Evolutionary conservation across 352 stramenopile species (phyloP).

Genomic region (Achlya hypogyna): DNA sequence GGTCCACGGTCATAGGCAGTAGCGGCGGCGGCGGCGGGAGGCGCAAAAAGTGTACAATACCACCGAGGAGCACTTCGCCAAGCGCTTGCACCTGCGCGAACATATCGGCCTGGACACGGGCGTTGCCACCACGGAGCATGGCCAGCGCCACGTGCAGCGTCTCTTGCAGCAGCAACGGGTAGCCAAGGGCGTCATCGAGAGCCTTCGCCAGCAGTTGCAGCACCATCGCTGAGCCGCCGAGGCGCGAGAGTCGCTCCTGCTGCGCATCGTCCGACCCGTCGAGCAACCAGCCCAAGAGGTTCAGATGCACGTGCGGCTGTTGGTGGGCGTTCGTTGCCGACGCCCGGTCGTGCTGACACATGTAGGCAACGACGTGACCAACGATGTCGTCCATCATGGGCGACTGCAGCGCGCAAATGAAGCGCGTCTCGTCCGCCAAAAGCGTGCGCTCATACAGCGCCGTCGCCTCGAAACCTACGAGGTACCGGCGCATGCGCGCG

Average conservation of each 20-base stretch:
- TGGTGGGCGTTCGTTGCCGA: not conserved
- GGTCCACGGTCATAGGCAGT: not conserved
- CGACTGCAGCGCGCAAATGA: not conserved
- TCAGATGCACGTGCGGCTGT: not conserved
- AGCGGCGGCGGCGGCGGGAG: not conserved
- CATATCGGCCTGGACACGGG: not conserved
- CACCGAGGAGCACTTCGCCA: not conserved
- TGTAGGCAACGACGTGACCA: not conserved
- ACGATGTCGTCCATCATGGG: not conserved
- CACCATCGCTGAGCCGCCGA: not conserved
- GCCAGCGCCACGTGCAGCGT: not conserved
- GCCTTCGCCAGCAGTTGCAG: not conserved
- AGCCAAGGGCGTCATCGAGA: not conserved
- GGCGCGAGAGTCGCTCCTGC: not conserved
- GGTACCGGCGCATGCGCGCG: not conserved
- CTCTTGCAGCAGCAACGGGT: not conserved
- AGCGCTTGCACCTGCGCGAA: not conserved
- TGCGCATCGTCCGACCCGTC: not conserved
- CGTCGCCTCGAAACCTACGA: not conserved
- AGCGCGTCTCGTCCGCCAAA: not conserved
- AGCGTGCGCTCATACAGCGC: not conserved
- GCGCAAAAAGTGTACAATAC: not conserved
- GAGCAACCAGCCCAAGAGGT: not conserved
- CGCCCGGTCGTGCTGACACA: not conserved
- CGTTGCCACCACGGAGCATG: not conserved